Percentiles rank a stretch among this genome's conserved stretches.
Evolutionary conservation across 2,329 filamentous ascomycete genomes (phyloP).

Genomic region (Elsinoe ampelina): DNA sequence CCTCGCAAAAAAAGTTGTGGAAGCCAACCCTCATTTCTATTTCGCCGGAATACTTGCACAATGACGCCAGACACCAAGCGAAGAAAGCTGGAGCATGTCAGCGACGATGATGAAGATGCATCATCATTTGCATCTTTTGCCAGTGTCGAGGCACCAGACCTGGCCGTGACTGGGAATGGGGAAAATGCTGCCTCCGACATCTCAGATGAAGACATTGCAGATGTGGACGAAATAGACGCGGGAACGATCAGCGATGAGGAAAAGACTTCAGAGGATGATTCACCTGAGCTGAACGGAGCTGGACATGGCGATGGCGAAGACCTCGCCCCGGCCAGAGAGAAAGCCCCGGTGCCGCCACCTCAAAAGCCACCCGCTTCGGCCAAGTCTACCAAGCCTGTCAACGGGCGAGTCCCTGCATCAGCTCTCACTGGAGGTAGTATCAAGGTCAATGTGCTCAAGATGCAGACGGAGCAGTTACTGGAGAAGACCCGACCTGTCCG

Average conservation of each 20-base stretch:
- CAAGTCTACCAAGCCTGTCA: constrained; percentile 15
- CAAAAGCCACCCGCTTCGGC: constrained; percentile 12
- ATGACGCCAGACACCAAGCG: background rate
- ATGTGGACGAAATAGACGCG: constrained; percentile 14
- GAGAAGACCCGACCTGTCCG: constrained; percentile 49
- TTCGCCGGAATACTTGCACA: background rate
- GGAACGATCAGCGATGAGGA: constrained; percentile 1
- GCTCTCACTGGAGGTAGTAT: constrained; percentile 46
- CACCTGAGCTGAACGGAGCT: background rate
- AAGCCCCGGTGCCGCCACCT: constrained; percentile 5
- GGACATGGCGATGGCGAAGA: too few relatives aligned
- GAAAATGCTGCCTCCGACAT: constrained; percentile 13
- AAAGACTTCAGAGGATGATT: background rate
- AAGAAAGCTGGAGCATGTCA: constrained; percentile 13
- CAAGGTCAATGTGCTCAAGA: constrained; percentile 58
- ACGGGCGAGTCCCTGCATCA: constrained; percentile 21
- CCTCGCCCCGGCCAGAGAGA: background rate
- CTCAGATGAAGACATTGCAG: constrained; percentile 15
- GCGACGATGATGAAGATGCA: constrained; percentile 19
- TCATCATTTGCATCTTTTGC: constrained; percentile 28
- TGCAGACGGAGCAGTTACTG: constrained; percentile 57
- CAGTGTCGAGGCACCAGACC: constrained; percentile 3
- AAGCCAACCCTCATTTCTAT: background rate
- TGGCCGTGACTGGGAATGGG: background rate
- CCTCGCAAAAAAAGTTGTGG: constrained; percentile 6